These are phyloP conservation scores for Xylaria hypoxylon DNA, from an alignment of 2,329 filamentous ascomycete species.

Conservation along the genomic window DNA sequence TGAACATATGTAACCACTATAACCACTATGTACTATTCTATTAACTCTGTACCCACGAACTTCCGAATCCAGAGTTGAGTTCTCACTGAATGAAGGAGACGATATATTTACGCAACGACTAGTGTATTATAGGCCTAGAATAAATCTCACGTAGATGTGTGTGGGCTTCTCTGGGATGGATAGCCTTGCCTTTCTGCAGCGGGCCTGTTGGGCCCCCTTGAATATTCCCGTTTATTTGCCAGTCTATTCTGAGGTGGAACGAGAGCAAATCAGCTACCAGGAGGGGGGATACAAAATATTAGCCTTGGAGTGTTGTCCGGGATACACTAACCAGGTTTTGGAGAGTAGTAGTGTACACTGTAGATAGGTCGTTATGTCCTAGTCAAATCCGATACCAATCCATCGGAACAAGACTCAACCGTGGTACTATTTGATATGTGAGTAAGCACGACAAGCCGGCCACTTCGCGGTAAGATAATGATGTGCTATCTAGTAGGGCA, in stretches of 20 bases:
- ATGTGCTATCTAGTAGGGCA: slow-evolving; percentile 38
- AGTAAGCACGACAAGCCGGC: neutral
- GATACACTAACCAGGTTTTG: neutral
- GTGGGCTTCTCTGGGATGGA: neutral
- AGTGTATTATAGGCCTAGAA: neutral
- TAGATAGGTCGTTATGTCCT: slow-evolving; percentile 4
- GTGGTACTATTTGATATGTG: slow-evolving; percentile 5
- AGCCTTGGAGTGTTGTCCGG: neutral
- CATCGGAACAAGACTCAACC: neutral
- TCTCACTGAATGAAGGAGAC: neutral
- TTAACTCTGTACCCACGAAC: neutral
- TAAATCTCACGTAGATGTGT: neutral
- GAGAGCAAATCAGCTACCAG: slow-evolving; percentile 8
- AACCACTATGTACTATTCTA: slow-evolving; percentile 8
- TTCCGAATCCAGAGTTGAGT: slow-evolving; percentile 8
- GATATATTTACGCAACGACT: neutral
- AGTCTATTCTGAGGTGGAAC: slow-evolving; percentile 20
- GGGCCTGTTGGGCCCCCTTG: neutral
- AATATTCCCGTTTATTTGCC: neutral
- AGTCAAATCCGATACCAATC: slow-evolving; percentile 6
- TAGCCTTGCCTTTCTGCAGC: slow-evolving; percentile 10
- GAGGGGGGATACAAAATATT: slow-evolving; percentile 2
- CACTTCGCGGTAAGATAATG: slow-evolving; percentile 29
- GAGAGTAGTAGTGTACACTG: slow-evolving; percentile 2
- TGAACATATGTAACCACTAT: neutral